Evolutionary conservation across 2,329 filamentous ascomycete species (phyloP), one percentile per base, ranked within the genome.

Genomic region (Fusarium paranaense): DNA sequence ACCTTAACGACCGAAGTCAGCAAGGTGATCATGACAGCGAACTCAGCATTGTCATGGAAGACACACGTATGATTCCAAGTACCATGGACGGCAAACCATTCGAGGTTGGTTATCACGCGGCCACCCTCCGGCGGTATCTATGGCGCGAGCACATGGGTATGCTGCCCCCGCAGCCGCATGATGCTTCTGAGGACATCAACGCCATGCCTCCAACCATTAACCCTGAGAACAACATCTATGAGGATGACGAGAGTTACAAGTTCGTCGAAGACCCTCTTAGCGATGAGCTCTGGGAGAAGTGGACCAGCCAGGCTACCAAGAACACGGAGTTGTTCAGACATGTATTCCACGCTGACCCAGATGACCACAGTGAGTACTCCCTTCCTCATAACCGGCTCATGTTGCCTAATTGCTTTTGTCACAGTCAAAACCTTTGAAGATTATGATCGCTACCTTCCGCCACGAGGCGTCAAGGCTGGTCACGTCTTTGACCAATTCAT

Each of bases 71-170:
- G 6, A 84, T 98, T 3, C 86, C 90, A 9, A 95, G 90, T 6
- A 90, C 83, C 27, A 98, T 98, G 95, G 88, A 93, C 74, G 95
- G 95, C 3, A 82, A 93, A 77, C 89, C 91, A 1, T 97, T 90
- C 83, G 88, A 92, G 74, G 95, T 93, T 1, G 92, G 93, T n/a
- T 91, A 92, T 69, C 95, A 97, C 78, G 95, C 95, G 0, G 89
- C 94, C 4, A 95, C 94, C 0, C 87, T 98, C 5, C 89, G 95
- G 54, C 90, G 94, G 20, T 94, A 94, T 77, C 88, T 98, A 8
- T 97, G 95, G 94, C 91, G 95, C 52, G 96, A 98, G 83, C 96
- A 98, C 81, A 86, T 98, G 14, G 96, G 96, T 1, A 87, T 98
- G 5, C 83, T 98, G 3, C 91, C 89, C 5, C 89, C 93, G 0